Evolutionary conservation across 176 grass and related monocot species (phyloP).

Genomic region (maize (Zea mays)): Zm-B73-REFERENCE-NAM-5.0 NC_050102.1:167221001-167221500

Average conservation of each 20-base stretch:
- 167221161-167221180: slow-evolving; percentile 75
- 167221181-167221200: slow-evolving; percentile 95
- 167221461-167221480: slow-evolving; percentile 75
- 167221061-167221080: slow-evolving; percentile 85
- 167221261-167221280: slow-evolving; percentile 94
- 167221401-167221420: slow-evolving; percentile 18
- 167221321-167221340: neutral
- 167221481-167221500: slow-evolving; percentile 93
- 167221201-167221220: slow-evolving; percentile 72
- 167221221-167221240: slow-evolving; percentile 43
- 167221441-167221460: slow-evolving; percentile 91
- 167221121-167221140: neutral
- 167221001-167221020: slow-evolving; percentile 93
- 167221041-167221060: slow-evolving; percentile 96
- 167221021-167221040: slow-evolving; percentile 92
- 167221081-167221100: slow-evolving; percentile 14
- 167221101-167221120: neutral
- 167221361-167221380: neutral
- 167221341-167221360: neutral
- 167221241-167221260: slow-evolving; percentile 89
- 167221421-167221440: slow-evolving; percentile 84
- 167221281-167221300: slow-evolving; percentile 70
- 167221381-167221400: slow-evolving; percentile 3
- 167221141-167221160: neutral
- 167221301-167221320: slow-evolving; percentile 27